Base-by-base conservation (phyloP, 2,329 filamentous ascomycete species). In the Neofusicoccum sp. region DNA sequence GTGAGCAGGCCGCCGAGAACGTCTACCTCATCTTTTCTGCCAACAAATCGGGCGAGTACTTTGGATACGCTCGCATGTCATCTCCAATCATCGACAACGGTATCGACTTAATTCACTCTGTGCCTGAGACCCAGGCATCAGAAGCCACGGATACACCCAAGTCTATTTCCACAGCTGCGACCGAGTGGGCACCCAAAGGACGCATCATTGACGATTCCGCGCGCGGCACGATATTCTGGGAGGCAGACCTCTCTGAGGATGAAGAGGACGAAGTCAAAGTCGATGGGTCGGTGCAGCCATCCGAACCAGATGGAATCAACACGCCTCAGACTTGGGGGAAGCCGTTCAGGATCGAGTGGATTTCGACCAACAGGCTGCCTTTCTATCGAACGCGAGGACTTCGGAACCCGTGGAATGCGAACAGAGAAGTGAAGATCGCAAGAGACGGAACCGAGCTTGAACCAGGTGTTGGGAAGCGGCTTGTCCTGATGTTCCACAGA, bases 31-130 rank as follows among this genome's bases (percentile, higher is more conserved):
- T 98, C 12, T 98, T 98, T 75, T 98, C 94, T 1, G 94, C 94
- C 11, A 98, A 98, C 77, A 97, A 97, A 72, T 97, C 94, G 0
- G 94, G 94, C 11, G 94, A 97, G 76, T 98, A 97, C 73, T 97
- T 95, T 77, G 94, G 94, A 22, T 97, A 96, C 72, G 94, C 93
- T 22, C 87, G 90, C 41, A 98, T 98, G 94, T 81, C 83, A 8
- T 97, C 94, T 28, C 81, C 87, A 3, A 96, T 97, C 70, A 88
- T 90, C 68, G 85, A 93, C 61, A 90, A 96, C 68, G 87, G 89
- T 4, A 68, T 69, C 34, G 66, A 68, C 11, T 44, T 75, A 6
- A 67, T 71, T 47, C 66, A 67, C 14, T 67, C 92, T 75, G 87
- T 87, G 4, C 87, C 87, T 1, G 87, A 90, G 64, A 77, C 83